Conservation (phyloP, 2,329 filamentous ascomycete genomes). For the Ceratocystis papillata region DNA sequence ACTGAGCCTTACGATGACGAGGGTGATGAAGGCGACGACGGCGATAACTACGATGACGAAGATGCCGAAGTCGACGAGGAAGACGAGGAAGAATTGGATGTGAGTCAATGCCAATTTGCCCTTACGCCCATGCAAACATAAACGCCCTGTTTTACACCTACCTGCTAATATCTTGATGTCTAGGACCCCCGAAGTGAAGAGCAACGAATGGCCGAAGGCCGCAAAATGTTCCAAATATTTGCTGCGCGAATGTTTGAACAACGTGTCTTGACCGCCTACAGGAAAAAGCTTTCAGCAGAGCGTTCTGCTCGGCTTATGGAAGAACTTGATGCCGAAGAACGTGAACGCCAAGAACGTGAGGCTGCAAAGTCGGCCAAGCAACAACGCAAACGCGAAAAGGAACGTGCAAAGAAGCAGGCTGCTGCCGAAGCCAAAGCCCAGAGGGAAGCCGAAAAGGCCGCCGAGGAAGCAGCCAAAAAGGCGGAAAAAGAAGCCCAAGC, state of each 20-base stretch:
- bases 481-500: slow-evolving; percentile 66
- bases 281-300: slow-evolving; percentile 90
- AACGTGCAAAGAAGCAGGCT: slow-evolving; percentile 74
- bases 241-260: slow-evolving; percentile 99
- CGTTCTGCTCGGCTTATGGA: slow-evolving; percentile 83
- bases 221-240: slow-evolving; percentile 99
- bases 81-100: slow-evolving; percentile 24
- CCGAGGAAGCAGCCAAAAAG: slow-evolving; percentile 67
- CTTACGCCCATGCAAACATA: neutral
- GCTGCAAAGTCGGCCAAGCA: slow-evolving; percentile 91
- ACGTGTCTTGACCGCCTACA: slow-evolving; percentile 89
- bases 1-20: slow-evolving; percentile 57
- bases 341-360: slow-evolving; percentile 65
- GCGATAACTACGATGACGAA: slow-evolving; percentile 42
- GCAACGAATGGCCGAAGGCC: slow-evolving; percentile 96
- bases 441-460: slow-evolving; percentile 78
- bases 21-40: slow-evolving; percentile 51
- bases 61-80: slow-evolving; percentile 42
- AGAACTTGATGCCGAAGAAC: slow-evolving; percentile 77
- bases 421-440: slow-evolving; percentile 84
- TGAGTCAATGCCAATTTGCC: slow-evolving; percentile 7
- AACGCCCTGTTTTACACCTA: neutral
- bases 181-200: slow-evolving; percentile 96
- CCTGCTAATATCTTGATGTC: neutral
- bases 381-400: slow-evolving; percentile 91